These are phyloP conservation scores for Veloporphyrellus conicus DNA, from an alignment of 1,284 basidiomycete species.

Conservation along the genomic window DNA sequence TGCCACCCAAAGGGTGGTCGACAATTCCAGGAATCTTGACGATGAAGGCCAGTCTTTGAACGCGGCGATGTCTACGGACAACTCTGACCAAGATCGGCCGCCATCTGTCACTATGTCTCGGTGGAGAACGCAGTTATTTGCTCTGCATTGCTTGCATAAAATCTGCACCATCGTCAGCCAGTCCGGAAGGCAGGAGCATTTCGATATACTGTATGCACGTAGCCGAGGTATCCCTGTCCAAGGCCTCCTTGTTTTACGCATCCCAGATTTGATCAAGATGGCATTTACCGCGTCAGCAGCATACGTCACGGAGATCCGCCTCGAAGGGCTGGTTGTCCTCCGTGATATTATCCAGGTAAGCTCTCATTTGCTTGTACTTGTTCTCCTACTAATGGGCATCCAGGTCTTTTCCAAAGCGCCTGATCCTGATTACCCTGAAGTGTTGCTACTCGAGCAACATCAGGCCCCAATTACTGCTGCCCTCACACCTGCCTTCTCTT, in stretches of 20 bases:
- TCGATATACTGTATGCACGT: conserved; percentile 69
- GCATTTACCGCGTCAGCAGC: conserved; percentile 97
- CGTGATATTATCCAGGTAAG: conserved; percentile 87
- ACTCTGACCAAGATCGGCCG: conserved; percentile 33
- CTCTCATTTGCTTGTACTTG: background rate
- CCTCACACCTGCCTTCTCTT: conserved; percentile 93
- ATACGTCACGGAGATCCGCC: conserved; percentile 89
- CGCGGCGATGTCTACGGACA: conserved; percentile 40
- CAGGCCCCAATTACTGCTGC: conserved; percentile 98
- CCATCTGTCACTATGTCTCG: conserved; percentile 60
- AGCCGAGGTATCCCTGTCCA: conserved; percentile 43
- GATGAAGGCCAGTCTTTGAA: conserved; percentile 91
- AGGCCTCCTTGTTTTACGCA: conserved; percentile 71
- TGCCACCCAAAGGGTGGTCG: conserved; percentile 69
- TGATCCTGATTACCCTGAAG: conserved; percentile 90
- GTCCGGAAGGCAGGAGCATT: conserved; percentile 76
- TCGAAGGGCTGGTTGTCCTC: conserved; percentile 89
- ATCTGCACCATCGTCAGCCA: conserved; percentile 76
- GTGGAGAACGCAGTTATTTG: conserved; percentile 97
- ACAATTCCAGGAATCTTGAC: conserved; percentile 68
- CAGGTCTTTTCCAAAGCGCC: conserved; percentile 82
- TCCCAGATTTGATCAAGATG: conserved; percentile 93
- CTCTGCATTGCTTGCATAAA: conserved; percentile 86
- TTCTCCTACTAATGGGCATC: conserved; percentile 10
- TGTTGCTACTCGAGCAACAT: conserved; percentile 92